Percentiles rank a stretch among this genome's conserved stretches.
Conservation (phyloP, 2,329 filamentous ascomycete genomes). For the Colletotrichum tabaci region DNA sequence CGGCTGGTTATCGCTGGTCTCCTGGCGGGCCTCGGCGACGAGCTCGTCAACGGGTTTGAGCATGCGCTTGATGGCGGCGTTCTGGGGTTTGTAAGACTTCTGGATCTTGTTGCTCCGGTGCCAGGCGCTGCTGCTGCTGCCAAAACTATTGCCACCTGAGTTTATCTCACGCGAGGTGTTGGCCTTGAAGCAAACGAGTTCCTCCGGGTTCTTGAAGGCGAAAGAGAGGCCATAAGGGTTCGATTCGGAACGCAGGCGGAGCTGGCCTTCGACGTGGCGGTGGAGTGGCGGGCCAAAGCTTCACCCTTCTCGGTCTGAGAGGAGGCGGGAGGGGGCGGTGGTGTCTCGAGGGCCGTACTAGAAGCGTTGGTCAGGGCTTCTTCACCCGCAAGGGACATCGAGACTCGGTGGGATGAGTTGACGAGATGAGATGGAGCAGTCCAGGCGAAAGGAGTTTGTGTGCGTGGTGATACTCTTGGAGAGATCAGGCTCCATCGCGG, state of each 20-base stretch:
- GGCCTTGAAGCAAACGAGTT: slow-evolving; percentile 83
- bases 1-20: slow-evolving; percentile 85
- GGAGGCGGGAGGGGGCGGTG: slow-evolving; percentile 42
- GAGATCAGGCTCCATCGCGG: slow-evolving; percentile 59
- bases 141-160: slow-evolving; percentile 34
- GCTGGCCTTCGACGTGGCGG: slow-evolving; percentile 65
- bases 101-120: slow-evolving; percentile 73
- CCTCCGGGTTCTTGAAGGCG: slow-evolving; percentile 81
- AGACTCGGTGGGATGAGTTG: slow-evolving; percentile 42
- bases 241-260: slow-evolving; percentile 69
- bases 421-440: slow-evolving; percentile 48
- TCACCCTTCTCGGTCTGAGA: slow-evolving; percentile 52
- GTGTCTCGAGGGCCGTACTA: slow-evolving; percentile 63
- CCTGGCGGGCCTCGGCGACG: slow-evolving; percentile 83
- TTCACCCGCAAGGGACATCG: slow-evolving; percentile 44
- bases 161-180: slow-evolving; percentile 83
- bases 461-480: slow-evolving; percentile 60
- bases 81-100: slow-evolving; percentile 90
- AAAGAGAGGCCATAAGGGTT: slow-evolving; percentile 88
- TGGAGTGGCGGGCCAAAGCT: slow-evolving; percentile 59
- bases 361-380: slow-evolving; percentile 48
- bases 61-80: slow-evolving; percentile 92
- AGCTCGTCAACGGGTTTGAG: slow-evolving; percentile 95
- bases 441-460: slow-evolving; percentile 61
- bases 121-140: slow-evolving; percentile 45